Percentiles rank a stretch among this genome's conserved stretches.
phyloP scores from a whole-genome alignment of 2,329 filamentous ascomycete species.

The Paraconiothyrium sp. region DNA sequence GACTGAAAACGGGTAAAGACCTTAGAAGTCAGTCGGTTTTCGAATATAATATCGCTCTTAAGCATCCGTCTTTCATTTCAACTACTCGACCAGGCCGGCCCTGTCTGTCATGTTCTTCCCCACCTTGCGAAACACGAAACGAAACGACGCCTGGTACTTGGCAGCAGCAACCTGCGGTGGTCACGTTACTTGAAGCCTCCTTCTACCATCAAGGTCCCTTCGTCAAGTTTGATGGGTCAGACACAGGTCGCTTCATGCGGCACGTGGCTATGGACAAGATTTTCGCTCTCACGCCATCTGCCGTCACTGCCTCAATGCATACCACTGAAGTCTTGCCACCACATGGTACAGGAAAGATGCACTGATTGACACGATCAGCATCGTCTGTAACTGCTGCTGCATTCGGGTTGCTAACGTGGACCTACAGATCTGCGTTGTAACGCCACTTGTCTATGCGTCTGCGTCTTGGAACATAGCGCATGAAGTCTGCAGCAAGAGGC shows the following conservation, averaged over 20 bases:
- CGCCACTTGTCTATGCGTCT: neutral
- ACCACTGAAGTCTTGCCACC: neutral
- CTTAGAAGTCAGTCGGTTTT: neutral
- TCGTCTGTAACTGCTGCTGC: neutral
- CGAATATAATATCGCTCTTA: neutral
- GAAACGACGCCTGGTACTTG: constrained; percentile 22
- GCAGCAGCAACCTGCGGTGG: neutral
- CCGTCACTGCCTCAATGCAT: constrained; percentile 6
- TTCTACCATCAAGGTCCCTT: neutral
- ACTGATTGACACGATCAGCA: neutral
- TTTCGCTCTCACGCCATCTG: neutral
- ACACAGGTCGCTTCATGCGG: constrained; percentile 5
- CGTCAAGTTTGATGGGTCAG: neutral
- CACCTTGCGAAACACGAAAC: constrained; percentile 24
- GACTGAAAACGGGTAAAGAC: neutral
- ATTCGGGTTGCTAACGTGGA: constrained; percentile 12
- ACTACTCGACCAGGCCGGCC: constrained; percentile 15
- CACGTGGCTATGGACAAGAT: neutral
- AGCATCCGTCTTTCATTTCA: constrained; percentile 10
- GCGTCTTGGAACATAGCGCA: neutral
- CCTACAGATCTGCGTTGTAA: constrained; percentile 13
- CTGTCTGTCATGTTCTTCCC: constrained; percentile 13
- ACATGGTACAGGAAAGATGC: neutral
- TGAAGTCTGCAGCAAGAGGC: neutral
- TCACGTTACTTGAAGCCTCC: neutral